A percentile compares a stretch with the other conserved stretches of the same genome.
These are phyloP conservation scores for Curvularia lunata DNA, from an alignment of 2,329 filamentous ascomycete species.

Conservation along the genomic window DNA sequence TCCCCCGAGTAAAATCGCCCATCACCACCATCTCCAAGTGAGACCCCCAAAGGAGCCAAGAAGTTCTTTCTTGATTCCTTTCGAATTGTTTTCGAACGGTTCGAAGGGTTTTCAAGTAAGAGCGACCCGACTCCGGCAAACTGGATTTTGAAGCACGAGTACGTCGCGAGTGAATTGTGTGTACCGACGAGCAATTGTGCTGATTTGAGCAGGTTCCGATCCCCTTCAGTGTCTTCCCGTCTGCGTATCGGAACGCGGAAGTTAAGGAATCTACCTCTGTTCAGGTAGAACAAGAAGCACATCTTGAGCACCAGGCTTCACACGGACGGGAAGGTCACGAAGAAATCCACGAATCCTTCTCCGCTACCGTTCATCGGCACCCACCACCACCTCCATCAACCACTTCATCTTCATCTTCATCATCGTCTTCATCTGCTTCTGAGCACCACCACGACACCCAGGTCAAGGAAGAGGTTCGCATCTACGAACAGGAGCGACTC, in stretches of 20 bases:
- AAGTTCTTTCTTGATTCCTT: slow-evolving; percentile 70
- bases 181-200: slow-evolving; percentile 9
- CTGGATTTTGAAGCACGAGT: slow-evolving; percentile 99
- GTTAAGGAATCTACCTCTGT: slow-evolving; percentile 67
- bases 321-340: slow-evolving; percentile 97
- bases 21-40: slow-evolving; percentile 33
- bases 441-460: slow-evolving; percentile 59
- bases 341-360: slow-evolving; percentile 68
- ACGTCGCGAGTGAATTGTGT: slow-evolving; percentile 46
- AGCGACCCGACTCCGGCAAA: slow-evolving; percentile 83
- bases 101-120: slow-evolving; percentile 73
- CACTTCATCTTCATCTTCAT: slow-evolving; percentile 33
- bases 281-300: slow-evolving; percentile 89
- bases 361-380: slow-evolving; percentile 55
- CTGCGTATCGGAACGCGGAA: slow-evolving; percentile 78
- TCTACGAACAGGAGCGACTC: slow-evolving; percentile 77
- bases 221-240: slow-evolving; percentile 99
- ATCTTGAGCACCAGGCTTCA: slow-evolving; percentile 72
- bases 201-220: slow-evolving; percentile 63
- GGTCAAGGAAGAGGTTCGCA: slow-evolving; percentile 85
- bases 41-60: slow-evolving; percentile 51
- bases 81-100: slow-evolving; percentile 60
- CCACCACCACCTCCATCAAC: slow-evolving; percentile 14
- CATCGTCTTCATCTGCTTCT: slow-evolving; percentile 9
- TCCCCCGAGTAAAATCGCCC: slow-evolving; percentile 25